These are phyloP conservation scores for Sergeia podlipaevii DNA, from an alignment of 208 protist species.

Conservation along the genomic window DNA sequence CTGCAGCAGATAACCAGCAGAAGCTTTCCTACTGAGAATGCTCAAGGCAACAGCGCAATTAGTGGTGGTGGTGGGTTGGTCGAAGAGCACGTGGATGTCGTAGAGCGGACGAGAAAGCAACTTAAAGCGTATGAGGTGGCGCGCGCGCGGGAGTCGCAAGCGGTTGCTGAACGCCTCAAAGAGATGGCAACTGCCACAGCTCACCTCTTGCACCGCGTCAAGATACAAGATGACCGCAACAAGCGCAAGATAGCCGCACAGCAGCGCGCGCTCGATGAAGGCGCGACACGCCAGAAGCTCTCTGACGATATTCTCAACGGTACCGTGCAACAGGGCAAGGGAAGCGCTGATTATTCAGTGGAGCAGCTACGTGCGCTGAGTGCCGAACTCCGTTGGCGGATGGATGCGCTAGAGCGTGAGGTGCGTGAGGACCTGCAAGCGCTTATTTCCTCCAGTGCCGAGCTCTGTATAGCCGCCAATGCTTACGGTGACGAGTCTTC, in stretches of 20 bases:
- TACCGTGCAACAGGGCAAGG: constrained; percentile 22
- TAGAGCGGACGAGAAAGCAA: background rate
- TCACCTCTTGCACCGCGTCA: constrained; percentile 35
- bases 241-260: constrained; percentile 30
- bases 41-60: too few relatives aligned
- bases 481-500: constrained; percentile 34
- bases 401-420: constrained; percentile 47
- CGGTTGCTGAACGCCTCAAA: background rate
- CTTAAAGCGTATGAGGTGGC: background rate
- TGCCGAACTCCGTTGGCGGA: constrained; percentile 46
- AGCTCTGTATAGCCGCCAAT: constrained; percentile 33
- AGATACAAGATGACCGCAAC: constrained; percentile 21
- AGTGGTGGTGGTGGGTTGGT: too few relatives aligned
- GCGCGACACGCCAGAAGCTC: constrained; percentile 50
- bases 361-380: constrained; percentile 31
- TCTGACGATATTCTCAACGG: constrained; percentile 55
- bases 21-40: too few relatives aligned
- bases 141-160: background rate
- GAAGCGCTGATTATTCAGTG: constrained; percentile 35
- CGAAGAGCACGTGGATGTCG: too few relatives aligned
- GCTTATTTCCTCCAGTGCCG: constrained; percentile 44
- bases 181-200: constrained; percentile 5
- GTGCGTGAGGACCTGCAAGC: constrained; percentile 27
- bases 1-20: too few relatives aligned
- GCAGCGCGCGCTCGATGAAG: constrained; percentile 42